Conservation (phyloP, 345 rosid genomes). For the Gossypium australe region DNA sequence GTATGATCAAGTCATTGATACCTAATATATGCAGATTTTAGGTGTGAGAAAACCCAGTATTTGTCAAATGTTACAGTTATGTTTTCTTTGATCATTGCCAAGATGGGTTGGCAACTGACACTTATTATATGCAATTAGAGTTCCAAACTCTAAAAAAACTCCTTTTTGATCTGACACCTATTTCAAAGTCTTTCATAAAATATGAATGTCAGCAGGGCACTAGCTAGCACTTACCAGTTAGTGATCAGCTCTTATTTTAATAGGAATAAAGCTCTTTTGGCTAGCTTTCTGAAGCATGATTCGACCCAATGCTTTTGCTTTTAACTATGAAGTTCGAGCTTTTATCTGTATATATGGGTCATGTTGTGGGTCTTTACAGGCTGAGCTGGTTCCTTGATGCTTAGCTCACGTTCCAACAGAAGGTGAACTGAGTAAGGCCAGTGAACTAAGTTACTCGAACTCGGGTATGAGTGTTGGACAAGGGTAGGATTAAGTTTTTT, state of each 20-base stretch:
- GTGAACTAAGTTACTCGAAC: too few relatives aligned
- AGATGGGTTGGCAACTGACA: neutral
- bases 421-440: neutral
- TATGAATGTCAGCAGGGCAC: slow-evolving; percentile 6
- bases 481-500: neutral
- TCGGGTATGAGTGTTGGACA: neutral
- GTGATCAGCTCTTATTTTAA: neutral
- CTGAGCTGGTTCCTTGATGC: slow-evolving; percentile 5
- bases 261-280: neutral
- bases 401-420: neutral
- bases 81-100: neutral
- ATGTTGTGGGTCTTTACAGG: neutral
- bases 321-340: slow-evolving; percentile 1
- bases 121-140: neutral
- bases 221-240: neutral
- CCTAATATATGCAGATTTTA: neutral
- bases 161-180: neutral
- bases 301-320: neutral
- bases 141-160: slow-evolving; percentile 1
- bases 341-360: slow-evolving; percentile 2
- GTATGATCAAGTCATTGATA: neutral
- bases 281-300: neutral
- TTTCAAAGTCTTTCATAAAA: neutral
- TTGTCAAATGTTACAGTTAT: neutral
- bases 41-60: neutral